Evolutionary conservation across 2,329 filamentous ascomycete species (phyloP).

Genomic region (Lachnellula occidentalis): DNA sequence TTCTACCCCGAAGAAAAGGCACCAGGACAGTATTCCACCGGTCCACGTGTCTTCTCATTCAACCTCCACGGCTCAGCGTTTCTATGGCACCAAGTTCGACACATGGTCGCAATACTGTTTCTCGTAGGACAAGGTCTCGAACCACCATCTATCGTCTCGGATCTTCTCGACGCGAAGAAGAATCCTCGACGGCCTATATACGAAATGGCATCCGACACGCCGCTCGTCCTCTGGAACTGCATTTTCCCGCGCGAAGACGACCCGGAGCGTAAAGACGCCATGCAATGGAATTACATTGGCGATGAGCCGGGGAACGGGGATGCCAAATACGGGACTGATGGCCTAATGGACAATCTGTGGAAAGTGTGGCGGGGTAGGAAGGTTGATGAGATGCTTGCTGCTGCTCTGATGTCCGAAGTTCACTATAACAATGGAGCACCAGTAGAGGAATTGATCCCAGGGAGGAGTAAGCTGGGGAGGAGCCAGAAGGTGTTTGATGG

Average conservation of each 20-base stretch:
- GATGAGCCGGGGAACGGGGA: constrained; percentile 53
- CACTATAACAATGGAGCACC: constrained; percentile 34
- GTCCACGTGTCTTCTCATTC: constrained; percentile 77
- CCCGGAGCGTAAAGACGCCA: constrained; percentile 46
- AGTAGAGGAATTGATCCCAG: constrained; percentile 24
- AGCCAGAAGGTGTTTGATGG: constrained; percentile 47
- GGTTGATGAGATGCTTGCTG: constrained; percentile 83
- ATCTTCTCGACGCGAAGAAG: constrained; percentile 66
- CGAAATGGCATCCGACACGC: constrained; percentile 83
- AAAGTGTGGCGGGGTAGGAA: constrained; percentile 75
- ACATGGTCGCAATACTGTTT: constrained; percentile 92
- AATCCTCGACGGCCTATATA: constrained; percentile 79
- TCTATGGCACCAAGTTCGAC: constrained; percentile 95
- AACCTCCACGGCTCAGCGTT: constrained; percentile 87
- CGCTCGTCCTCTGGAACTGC: constrained; percentile 94
- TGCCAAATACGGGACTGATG: constrained; percentile 57
- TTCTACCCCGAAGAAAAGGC: constrained; percentile 35
- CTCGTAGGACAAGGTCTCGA: constrained; percentile 86
- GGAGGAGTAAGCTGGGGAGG: constrained; percentile 29
- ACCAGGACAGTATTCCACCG: background rate
- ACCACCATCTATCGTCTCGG: constrained; percentile 62
- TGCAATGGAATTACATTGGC: constrained; percentile 76
- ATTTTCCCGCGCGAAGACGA: constrained; percentile 61
- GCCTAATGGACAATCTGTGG: constrained; percentile 75
- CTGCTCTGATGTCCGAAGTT: constrained; percentile 62